phyloP scores from a whole-genome alignment of 352 stramenopile genomes.

The Pythium chondricola region DNA sequence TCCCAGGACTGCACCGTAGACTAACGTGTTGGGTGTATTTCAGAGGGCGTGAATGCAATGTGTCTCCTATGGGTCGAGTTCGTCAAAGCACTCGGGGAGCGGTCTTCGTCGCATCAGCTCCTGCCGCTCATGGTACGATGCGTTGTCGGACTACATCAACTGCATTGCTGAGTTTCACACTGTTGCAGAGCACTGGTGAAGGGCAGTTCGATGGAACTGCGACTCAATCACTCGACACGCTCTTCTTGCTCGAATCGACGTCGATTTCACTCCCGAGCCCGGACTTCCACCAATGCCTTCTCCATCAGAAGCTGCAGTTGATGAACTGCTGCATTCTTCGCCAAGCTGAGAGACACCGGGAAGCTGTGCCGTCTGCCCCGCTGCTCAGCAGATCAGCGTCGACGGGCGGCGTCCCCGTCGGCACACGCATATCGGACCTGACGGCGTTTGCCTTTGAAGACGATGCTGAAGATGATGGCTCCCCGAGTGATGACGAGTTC shows the following conservation, averaged over 20 bases:
- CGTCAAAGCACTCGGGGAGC: constrained; percentile 64
- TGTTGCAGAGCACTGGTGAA: constrained; percentile 7
- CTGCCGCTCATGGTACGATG: constrained; percentile 63
- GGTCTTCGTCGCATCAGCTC: constrained; percentile 57
- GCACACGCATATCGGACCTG: constrained; percentile 21
- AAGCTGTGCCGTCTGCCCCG: not conserved
- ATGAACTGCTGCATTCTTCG: constrained; percentile 76
- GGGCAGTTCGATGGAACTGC: constrained; percentile 11
- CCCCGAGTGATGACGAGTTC: constrained; percentile 71
- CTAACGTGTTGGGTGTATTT: constrained; percentile 1
- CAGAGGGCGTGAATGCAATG: constrained; percentile 72
- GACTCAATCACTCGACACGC: constrained; percentile 21
- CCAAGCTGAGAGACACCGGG: constrained; percentile 7
- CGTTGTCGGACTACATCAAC: too few species aligned
- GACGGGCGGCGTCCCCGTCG: not conserved
- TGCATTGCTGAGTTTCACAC: not conserved
- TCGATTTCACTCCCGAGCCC: constrained; percentile 42
- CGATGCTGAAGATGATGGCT: constrained; percentile 23
- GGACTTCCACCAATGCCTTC: constrained; percentile 66
- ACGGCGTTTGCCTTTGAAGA: constrained; percentile 29
- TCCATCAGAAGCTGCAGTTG: constrained; percentile 78
- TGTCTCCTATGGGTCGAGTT: constrained; percentile 80
- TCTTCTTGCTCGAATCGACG: constrained; percentile 50
- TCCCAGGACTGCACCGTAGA: too few species aligned
- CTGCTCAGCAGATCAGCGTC: too few species aligned